Evolutionary conservation across 305 asterid genomes (phyloP), one percentile per base, ranked within the genome.

Genomic region (Stenogyne calaminthoides): DNA sequence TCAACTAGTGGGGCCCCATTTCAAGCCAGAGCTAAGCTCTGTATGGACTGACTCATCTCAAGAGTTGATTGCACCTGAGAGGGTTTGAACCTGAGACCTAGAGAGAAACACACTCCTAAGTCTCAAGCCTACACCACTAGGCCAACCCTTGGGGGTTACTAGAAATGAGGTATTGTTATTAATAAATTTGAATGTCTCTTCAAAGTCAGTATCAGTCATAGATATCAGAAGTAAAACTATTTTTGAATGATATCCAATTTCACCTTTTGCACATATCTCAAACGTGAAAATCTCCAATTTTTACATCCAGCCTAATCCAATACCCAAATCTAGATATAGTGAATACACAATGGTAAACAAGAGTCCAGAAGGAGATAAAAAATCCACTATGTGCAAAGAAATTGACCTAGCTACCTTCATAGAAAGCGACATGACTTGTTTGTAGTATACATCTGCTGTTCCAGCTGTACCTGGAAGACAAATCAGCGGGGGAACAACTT

Each of bases 391-490:
- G 27, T 14, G 44, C 19, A 63, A 62, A 58, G 67, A 15, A 39
- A 25, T 55, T 46, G 61, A 67, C 71, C 14, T 70, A 15, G 68
- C 15, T 86, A 94, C 98, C 98, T 94, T 94, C 88, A 82, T 86
- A 64, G 99, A 91, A 71, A 94, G 83, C 19, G 99, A 82, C 99
- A 91, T 90, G 76, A 94, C 84, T 81, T 94, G 99, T 67, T 94
- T 94, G 90, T 94, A 94, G 85, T 88, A 88, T 25, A 94, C 98
- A 80, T 94, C 99, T 7, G 98, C 95, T 39, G 95, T 91, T 83
- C 97, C 97, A 80, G 96, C 88, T 69, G 85, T 88, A 72, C 98
- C 95, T 77, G 99, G 99, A 77, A 94, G 88, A 75, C 99, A 94
- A 54, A 94, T 90, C 64, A 94, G 85, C 40, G 99, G 99, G 59